Conservation (phyloP, 495 filamentous ascomycete species). For the Tuber borchii region DNA sequence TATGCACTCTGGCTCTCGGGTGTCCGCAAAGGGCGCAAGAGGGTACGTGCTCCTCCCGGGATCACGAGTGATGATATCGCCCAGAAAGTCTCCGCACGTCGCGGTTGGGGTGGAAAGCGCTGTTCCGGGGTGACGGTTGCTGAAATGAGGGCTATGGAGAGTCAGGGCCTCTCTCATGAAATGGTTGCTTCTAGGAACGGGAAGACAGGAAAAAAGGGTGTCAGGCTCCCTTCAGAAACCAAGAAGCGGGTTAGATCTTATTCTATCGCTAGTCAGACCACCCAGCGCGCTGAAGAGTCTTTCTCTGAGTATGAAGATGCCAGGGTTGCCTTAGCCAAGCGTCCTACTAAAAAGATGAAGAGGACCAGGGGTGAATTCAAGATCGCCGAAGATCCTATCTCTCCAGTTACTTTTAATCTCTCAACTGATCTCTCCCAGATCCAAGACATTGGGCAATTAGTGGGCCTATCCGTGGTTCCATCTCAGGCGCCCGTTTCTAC, state of each 20-base stretch:
- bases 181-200: constrained; percentile 29
- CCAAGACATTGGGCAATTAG: background rate
- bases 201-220: constrained; percentile 15
- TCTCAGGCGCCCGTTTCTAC: background rate
- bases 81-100: background rate
- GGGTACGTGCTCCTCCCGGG: constrained; percentile 10
- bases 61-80: constrained; percentile 11
- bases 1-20: constrained; percentile 16
- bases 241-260: background rate
- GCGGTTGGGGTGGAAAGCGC: constrained; percentile 27
- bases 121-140: constrained; percentile 5
- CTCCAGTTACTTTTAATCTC: background rate
- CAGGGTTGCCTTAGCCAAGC: background rate
- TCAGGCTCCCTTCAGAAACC: background rate
- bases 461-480: background rate
- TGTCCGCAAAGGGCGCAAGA: constrained; percentile 16
- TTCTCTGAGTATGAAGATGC: background rate
- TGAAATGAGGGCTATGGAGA: constrained; percentile 14
- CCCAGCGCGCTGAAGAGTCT: background rate
- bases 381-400: background rate
- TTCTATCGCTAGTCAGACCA: background rate
- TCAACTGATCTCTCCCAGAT: background rate
- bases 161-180: constrained; percentile 15
- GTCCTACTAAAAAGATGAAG: background rate
- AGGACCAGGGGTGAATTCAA: background rate